phyloP scores from a whole-genome alignment of 495 filamentous ascomycete species.

The Niebla homalea region DNA sequence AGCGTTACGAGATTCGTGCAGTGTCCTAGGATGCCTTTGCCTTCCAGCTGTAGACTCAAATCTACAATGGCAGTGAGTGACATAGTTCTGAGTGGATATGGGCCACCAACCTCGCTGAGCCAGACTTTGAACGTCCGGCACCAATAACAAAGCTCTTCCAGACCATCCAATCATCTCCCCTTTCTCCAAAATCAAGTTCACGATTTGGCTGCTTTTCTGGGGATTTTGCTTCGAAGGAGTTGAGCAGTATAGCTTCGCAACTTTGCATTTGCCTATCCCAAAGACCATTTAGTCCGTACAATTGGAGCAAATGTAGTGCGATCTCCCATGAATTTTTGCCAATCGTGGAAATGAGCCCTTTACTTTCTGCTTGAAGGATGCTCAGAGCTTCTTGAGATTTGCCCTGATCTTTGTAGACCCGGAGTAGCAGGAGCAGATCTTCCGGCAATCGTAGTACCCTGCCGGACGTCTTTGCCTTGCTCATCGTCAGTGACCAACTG shows the following conservation, averaged over 20 bases:
- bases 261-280: slow-evolving; percentile 36
- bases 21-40: too few species aligned
- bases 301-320: slow-evolving; percentile 30
- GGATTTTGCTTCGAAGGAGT: slow-evolving; percentile 11
- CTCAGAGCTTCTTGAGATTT: slow-evolving; percentile 34
- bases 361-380: slow-evolving; percentile 36
- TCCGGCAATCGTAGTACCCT: slow-evolving; percentile 41
- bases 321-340: slow-evolving; percentile 40
- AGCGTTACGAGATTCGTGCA: slow-evolving; percentile 35
- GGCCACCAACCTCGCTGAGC: too few species aligned
- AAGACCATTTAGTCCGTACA: slow-evolving; percentile 29
- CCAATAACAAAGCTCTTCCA: slow-evolving; percentile 34
- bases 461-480: slow-evolving; percentile 19
- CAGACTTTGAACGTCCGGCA: not conserved
- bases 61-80: too few species aligned
- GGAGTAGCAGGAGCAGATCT: slow-evolving; percentile 41
- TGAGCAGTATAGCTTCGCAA: slow-evolving; percentile 26
- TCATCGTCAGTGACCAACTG: not conserved
- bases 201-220: not conserved
- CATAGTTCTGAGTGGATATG: too few species aligned
- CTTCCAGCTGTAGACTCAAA: too few species aligned
- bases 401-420: slow-evolving; percentile 35
- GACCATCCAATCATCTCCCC: slow-evolving; percentile 43
- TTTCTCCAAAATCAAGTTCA: slow-evolving; percentile 7
- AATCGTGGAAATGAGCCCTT: slow-evolving; percentile 37